Conservation (phyloP, 495 filamentous ascomycete species). For the Aspergillus bertholletiae region DNA sequence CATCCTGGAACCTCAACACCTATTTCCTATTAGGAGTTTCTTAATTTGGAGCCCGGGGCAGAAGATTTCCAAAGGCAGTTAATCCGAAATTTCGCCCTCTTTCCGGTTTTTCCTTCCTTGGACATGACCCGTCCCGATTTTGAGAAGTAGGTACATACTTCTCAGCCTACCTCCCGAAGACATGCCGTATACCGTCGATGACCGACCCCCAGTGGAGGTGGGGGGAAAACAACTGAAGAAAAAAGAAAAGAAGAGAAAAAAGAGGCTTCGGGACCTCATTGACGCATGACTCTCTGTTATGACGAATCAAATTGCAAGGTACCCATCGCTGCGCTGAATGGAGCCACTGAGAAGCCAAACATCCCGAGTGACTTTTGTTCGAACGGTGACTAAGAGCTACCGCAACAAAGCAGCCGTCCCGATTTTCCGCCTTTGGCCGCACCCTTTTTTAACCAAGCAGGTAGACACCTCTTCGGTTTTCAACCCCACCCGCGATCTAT, state of each 20-base stretch:
- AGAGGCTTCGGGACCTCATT: neutral
- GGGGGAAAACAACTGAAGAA: too few relatives aligned
- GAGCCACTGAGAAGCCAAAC: neutral
- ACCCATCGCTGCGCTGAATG: neutral
- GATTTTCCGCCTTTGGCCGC: too few relatives aligned
- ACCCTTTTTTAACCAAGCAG: too few relatives aligned
- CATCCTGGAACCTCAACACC: constrained; percentile 7
- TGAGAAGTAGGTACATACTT: neutral
- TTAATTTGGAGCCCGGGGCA: constrained; percentile 18
- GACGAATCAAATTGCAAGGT: constrained; percentile 1
- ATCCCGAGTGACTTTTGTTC: neutral
- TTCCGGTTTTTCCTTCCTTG: neutral
- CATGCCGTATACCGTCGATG: neutral
- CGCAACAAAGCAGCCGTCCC: too few relatives aligned
- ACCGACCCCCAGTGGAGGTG: neutral
- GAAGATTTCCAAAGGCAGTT: neutral
- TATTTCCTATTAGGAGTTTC: constrained; percentile 4
- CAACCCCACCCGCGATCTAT: neutral
- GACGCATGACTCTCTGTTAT: neutral
- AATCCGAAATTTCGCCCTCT: neutral
- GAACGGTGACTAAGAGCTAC: too few relatives aligned
- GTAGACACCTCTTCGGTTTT: neutral
- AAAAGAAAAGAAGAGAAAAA: neutral
- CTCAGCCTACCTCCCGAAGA: neutral
- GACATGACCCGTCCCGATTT: neutral